phyloP scores from a whole-genome alignment of 345 rosid species.

The Microthlaspi erraticum region DNA sequence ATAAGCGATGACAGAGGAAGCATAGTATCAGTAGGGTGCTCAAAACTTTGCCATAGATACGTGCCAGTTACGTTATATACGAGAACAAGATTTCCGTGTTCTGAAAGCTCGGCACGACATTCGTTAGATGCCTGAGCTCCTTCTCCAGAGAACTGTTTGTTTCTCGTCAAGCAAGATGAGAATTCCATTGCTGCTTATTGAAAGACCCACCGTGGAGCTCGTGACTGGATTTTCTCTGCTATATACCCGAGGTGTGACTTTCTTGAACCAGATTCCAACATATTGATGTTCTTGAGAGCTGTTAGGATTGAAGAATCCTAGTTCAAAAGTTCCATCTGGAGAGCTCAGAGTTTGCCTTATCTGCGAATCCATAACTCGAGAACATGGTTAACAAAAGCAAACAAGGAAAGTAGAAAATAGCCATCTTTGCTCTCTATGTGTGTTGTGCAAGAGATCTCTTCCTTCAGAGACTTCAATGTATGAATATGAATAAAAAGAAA shows the following conservation, averaged over 20 bases:
- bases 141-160: background rate
- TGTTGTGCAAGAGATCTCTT: slow-evolving; percentile 8
- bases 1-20: slow-evolving; percentile 17
- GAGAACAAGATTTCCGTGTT: slow-evolving; percentile 21
- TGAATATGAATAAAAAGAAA: background rate
- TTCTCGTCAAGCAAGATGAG: slow-evolving; percentile 26
- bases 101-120: slow-evolving; percentile 12
- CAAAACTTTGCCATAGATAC: slow-evolving; percentile 31
- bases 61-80: background rate
- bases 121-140: slow-evolving; percentile 4
- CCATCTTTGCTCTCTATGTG: background rate
- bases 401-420: background rate
- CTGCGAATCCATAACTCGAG: slow-evolving; percentile 3
- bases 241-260: slow-evolving; percentile 26
- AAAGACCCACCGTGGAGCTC: slow-evolving; percentile 3
- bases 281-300: slow-evolving; percentile 30
- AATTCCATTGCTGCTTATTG: slow-evolving; percentile 6
- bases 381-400: background rate
- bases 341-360: slow-evolving; percentile 30
- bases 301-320: slow-evolving; percentile 39
- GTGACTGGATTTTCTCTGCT: slow-evolving; percentile 13
- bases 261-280: slow-evolving; percentile 51
- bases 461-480: background rate
- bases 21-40: slow-evolving; percentile 19
- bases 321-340: slow-evolving; percentile 23